Conservation (phyloP, 1,284 basidiomycete species). For the Puccinia novopanici region DNA sequence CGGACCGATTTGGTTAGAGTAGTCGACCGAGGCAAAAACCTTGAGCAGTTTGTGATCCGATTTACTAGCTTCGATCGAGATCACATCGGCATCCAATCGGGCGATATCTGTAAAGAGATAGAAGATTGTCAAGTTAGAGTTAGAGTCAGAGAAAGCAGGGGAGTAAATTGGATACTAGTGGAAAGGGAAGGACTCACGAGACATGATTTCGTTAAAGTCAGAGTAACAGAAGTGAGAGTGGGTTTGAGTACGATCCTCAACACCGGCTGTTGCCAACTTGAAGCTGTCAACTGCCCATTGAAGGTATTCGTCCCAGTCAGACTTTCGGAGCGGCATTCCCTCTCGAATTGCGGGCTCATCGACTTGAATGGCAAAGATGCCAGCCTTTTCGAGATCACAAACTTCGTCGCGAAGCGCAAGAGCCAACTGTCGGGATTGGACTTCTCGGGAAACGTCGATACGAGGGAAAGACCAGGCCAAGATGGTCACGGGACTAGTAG, state of each 20-base stretch:
- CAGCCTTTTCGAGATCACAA: slow-evolving; percentile 92
- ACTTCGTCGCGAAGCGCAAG: slow-evolving; percentile 98
- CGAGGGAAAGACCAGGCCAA: slow-evolving; percentile 99
- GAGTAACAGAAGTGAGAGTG: slow-evolving; percentile 99
- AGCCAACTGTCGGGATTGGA: slow-evolving; percentile 98
- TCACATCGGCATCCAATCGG: slow-evolving; percentile 96
- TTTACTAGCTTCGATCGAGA: slow-evolving; percentile 85
- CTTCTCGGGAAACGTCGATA: slow-evolving; percentile 91
- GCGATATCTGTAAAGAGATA: slow-evolving; percentile 94
- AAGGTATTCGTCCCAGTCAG: slow-evolving; percentile 92
- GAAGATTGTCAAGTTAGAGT: not conserved
- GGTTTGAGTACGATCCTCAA: slow-evolving; percentile 85
- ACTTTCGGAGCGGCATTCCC: slow-evolving; percentile 87
- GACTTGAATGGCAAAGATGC: slow-evolving; percentile 97
- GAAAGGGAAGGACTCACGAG: slow-evolving; percentile 19
- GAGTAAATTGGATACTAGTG: not conserved
- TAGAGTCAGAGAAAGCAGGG: not conserved
- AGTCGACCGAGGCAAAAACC: slow-evolving; percentile 92
- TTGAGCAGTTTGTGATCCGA: slow-evolving; percentile 94
- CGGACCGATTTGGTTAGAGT: slow-evolving; percentile 97
- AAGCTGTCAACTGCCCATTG: slow-evolving; percentile 97
- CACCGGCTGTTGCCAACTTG: slow-evolving; percentile 91
- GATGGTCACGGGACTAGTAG: slow-evolving; percentile 65
- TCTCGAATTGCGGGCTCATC: slow-evolving; percentile 99
- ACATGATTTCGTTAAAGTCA: slow-evolving; percentile 61